Base-by-base conservation (phyloP, 2,329 filamentous ascomycete genomes). In the Cytospora mali region DNA sequence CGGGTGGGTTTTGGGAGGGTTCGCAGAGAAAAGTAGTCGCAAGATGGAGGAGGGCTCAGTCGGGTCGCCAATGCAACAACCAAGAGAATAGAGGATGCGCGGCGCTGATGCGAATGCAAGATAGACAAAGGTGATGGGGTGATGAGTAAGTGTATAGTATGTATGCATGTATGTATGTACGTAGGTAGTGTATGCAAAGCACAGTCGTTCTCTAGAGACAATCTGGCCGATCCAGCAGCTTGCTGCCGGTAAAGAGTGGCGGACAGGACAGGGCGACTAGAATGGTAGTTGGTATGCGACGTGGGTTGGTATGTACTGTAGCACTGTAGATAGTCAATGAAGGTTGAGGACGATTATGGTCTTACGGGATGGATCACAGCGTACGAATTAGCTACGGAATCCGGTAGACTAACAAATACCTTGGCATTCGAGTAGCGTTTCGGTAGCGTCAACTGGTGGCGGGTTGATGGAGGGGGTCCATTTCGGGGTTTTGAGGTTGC, bases 221-320 rank as follows among this genome's bases (percentile, higher is more conserved):
- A 48, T 29, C 55, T 62, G 62, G 50, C 25, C 42, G 55, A 50
- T 25, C 35, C 25, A 25, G 42, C 42, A 46, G 42, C 42, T 46
- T 46, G n/a, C 42, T 46, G 42, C 42, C 42, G n/a, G 42, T 46
- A n/a, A 23, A 10, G 42, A n/a, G 42, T 9, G 42, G 42, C 9
- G n/a, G 42, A n/a, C n/a, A 46, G 42, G 49, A 42, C 16, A 52
- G 49, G 33, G 51, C 16, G 42, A 28, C 53, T 49, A 46, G 57
- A 42, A 10, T n/a, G n/a, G 28, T 42, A 18, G 48, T 23, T 29
- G 33, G 39, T 42, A 25, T 27, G 46, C 49, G 11, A 53, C 35
- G 49, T 50, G 23, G n/a, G 57, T 9, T 52, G 57, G 10, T 25
- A 51, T 18, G 18, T 31, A 33, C 21, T 21, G 21, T 58, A 33